Evolutionary conservation across 495 filamentous ascomycete species (phyloP), one percentile per base, ranked within the genome.

Genomic region (Aspergillus avenaceus): DNA sequence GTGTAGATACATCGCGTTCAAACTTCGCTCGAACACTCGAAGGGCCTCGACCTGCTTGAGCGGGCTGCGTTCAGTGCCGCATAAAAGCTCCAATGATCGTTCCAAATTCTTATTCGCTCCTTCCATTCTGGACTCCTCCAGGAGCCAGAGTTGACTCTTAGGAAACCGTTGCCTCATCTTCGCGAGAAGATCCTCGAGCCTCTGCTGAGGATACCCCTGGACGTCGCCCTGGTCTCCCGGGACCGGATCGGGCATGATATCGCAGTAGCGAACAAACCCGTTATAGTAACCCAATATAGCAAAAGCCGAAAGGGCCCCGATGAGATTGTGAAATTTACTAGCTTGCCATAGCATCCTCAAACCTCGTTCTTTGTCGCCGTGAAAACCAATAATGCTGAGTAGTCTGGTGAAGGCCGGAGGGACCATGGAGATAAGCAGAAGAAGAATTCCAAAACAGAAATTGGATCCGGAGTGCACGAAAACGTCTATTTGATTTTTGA

Each of bases 281-380:
- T 97, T 93, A 68, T 96, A 95, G 60, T 88, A 97, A 13, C 84
- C 84, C 3, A 97, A 75, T 6, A 96, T 71, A 28, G 86, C 79
- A 24, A 97, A 71, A 0, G 85, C 90, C 4, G 91, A 87, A 64
- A 97, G 85, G 23, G 89, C 91, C 23, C 93, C 93, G 59, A 96
- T 91, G 63, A 97, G 79, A 59, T 95, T 96, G 54, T 83, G 75
- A 60, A 88, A 90, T 56, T 86, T 90, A 54, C 87, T 87, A 12
- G 90, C 86, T 65, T 92, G 88, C 93, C 95, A 98, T 8, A 98
- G 83, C 82, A 96, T 86, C 16, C 77, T 69, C 11, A 96, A 64
- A 3, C 91, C 95, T 19, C 84, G 77, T 47, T 92, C 86, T 41
- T 90, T 85, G 64, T 98, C 92, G 12, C 93, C 93, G 55, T 80